A percentile compares a stretch with the other conserved stretches of the same genome.
phyloP scores from a whole-genome alignment of 2,329 filamentous ascomycete species.

The Diaporthe eres region DNA sequence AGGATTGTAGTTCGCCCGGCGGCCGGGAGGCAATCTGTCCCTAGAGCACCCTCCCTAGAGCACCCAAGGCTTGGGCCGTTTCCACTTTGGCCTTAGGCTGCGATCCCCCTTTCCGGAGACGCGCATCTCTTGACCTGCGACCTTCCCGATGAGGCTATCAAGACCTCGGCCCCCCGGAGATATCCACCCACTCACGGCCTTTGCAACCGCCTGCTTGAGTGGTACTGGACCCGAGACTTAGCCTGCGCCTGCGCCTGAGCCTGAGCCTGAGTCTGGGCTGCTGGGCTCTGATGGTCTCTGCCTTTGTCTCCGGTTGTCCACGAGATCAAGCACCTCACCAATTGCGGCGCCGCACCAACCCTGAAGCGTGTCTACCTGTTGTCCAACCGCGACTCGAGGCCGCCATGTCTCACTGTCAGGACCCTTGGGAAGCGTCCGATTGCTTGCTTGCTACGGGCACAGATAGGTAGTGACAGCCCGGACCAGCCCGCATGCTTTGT shows the following conservation, averaged over 20 bases:
- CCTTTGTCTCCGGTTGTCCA: not conserved
- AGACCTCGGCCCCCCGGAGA: constrained; percentile 33
- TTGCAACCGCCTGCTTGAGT: not conserved
- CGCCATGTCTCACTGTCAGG: not conserved
- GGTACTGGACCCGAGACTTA: not conserved
- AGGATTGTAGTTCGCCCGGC: constrained; percentile 1
- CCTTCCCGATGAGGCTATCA: constrained; percentile 38
- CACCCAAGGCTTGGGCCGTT: constrained; percentile 33
- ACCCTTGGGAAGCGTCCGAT: not conserved
- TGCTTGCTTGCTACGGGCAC: not conserved
- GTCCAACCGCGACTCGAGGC: constrained; percentile 17
- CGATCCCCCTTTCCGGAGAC: constrained; percentile 38
- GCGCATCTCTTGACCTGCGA: constrained; percentile 27
- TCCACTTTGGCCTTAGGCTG: constrained; percentile 33
- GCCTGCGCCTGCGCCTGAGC: not conserved
- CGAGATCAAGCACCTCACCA: not conserved
- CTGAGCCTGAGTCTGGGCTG: not conserved
- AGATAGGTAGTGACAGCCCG: constrained; percentile 1
- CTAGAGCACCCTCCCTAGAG: not conserved
- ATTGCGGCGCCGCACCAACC: not conserved
- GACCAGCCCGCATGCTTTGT: constrained; percentile 10
- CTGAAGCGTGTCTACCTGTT: not conserved
- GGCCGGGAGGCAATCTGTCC: constrained; percentile 20
- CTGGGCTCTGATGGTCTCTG: not conserved
- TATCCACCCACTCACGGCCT: constrained; percentile 17